Percentiles rank a stretch among this genome's conserved stretches.
Evolutionary conservation across 2,329 filamentous ascomycete species (phyloP).

Genomic region (Diaporthe australafricana): DNA sequence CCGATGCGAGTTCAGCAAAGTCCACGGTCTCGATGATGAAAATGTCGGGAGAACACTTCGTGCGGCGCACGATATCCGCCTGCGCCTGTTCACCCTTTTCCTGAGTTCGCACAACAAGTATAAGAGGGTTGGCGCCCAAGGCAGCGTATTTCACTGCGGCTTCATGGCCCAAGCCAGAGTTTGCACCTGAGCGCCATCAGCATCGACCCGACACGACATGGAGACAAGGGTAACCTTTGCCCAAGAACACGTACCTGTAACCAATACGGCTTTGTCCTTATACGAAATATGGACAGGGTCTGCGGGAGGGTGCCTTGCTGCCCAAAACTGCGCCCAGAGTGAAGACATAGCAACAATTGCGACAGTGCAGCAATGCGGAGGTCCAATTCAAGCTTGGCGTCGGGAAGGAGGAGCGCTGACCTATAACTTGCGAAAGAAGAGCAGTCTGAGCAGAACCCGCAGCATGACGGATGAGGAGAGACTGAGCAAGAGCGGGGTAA

Average conservation of each 20-base stretch:
- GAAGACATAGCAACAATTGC: conserved; percentile 29
- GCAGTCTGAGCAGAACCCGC: too few relatives aligned
- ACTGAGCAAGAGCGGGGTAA: too few relatives aligned
- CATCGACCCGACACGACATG: not conserved
- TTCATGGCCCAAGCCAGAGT: conserved; percentile 61
- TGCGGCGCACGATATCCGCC: conserved; percentile 47
- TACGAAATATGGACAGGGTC: conserved; percentile 22
- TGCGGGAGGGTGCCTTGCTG: conserved; percentile 21
- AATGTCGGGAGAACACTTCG: conserved; percentile 46
- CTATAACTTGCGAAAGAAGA: too few relatives aligned
- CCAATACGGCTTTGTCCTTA: conserved; percentile 17
- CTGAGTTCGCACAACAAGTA: conserved; percentile 57
- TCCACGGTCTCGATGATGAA: conserved; percentile 59
- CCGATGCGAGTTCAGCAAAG: conserved; percentile 56
- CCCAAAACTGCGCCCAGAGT: conserved; percentile 29
- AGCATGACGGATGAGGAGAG: too few relatives aligned
- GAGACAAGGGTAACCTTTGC: not conserved
- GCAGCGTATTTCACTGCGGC: conserved; percentile 59
- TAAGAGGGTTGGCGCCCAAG: conserved; percentile 54
- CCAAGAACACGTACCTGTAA: not conserved
- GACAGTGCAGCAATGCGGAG: too few relatives aligned
- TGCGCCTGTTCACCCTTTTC: conserved; percentile 56
- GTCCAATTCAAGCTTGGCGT: too few relatives aligned
- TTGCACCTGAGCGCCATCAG: conserved; percentile 50
- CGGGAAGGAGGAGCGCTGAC: too few relatives aligned